phyloP scores from a whole-genome alignment of 2,329 filamentous ascomycete species.

The Colletotrichum spaethianum region DNA sequence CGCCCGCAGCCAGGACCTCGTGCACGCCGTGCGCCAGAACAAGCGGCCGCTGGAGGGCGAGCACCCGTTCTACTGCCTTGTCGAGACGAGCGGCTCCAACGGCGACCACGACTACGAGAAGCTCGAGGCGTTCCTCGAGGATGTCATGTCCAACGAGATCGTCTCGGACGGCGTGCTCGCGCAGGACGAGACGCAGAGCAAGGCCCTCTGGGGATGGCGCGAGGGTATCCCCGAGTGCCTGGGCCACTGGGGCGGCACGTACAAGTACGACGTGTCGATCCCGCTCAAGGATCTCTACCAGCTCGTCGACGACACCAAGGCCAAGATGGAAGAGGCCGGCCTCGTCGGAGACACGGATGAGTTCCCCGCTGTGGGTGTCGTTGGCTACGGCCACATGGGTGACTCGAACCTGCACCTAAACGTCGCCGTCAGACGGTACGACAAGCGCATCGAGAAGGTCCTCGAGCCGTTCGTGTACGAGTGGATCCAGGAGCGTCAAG shows the following conservation, averaged over 20 bases:
- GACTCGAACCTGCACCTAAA: slow-evolving; percentile 97
- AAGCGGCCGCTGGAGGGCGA: slow-evolving; percentile 86
- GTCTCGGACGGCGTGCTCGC: slow-evolving; percentile 92
- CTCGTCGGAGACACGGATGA: slow-evolving; percentile 83
- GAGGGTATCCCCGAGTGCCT: slow-evolving; percentile 93
- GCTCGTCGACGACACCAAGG: slow-evolving; percentile 87
- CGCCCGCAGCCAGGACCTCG: slow-evolving; percentile 82
- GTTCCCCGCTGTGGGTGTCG: slow-evolving; percentile 87
- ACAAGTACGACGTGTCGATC: slow-evolving; percentile 99
- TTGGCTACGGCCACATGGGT: slow-evolving; percentile 98
- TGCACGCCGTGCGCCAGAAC: slow-evolving; percentile 80
- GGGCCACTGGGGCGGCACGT: slow-evolving; percentile 92
- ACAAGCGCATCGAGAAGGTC: slow-evolving; percentile 86
- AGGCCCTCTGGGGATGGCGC: slow-evolving; percentile 89
- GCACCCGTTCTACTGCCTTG: slow-evolving; percentile 94
- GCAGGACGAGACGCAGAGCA: slow-evolving; percentile 91
- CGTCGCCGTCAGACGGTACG: slow-evolving; percentile 85
- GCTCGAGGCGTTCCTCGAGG: slow-evolving; percentile 89
- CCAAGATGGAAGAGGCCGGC: slow-evolving; percentile 79
- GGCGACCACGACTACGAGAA: slow-evolving; percentile 94
- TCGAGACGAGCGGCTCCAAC: slow-evolving; percentile 97
- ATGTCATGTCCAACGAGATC: slow-evolving; percentile 90
- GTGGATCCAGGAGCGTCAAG: slow-evolving; percentile 90
- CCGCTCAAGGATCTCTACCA: slow-evolving; percentile 89
- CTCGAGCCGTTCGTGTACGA: slow-evolving; percentile 98